Conservation (phyloP, 108 stramenopile species). For the Stephanodiscus triporus region DNA sequence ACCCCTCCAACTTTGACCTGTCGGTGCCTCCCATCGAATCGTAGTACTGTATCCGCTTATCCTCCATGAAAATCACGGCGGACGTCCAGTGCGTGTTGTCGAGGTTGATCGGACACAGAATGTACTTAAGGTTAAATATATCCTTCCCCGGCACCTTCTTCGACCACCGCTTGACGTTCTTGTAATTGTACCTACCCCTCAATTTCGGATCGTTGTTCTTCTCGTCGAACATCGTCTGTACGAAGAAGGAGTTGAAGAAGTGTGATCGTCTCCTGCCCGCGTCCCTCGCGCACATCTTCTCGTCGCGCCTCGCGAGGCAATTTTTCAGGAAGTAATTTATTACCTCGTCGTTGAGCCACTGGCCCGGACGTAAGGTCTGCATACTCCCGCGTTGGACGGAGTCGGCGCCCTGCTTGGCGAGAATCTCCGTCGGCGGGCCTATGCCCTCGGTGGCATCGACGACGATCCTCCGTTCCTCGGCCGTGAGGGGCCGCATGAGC, state of each 20-base stretch:
- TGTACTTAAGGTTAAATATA: conserved; percentile 90
- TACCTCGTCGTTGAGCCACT: conserved; percentile 97
- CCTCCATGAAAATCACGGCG: conserved; percentile 87
- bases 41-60: conserved; percentile 84
- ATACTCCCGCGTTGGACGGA: conserved; percentile 71
- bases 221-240: conserved; percentile 89
- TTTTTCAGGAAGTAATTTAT: conserved; percentile 93
- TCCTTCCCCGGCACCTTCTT: conserved; percentile 92
- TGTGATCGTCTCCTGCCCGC: conserved; percentile 74
- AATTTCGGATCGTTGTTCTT: conserved; percentile 48
- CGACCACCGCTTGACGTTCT: conserved; percentile 91
- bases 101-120: conserved; percentile 91
- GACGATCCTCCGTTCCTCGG: conserved; percentile 65
- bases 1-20: conserved; percentile 56
- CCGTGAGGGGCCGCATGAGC: conserved; percentile 67
- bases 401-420: conserved; percentile 72
- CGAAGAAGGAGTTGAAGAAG: conserved; percentile 96
- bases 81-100: conserved; percentile 92
- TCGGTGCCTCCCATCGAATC: conserved; percentile 78
- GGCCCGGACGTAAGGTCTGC: conserved; percentile 66
- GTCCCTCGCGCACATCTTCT: conserved; percentile 63
- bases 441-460: conserved; percentile 56
- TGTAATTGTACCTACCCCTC: conserved; percentile 86
- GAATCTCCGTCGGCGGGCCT: conserved; percentile 53
- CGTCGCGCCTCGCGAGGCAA: conserved; percentile 79